phyloP scores from a whole-genome alignment of 2,329 filamentous ascomycete species.

The Calonectria pseudoturangicola region DNA sequence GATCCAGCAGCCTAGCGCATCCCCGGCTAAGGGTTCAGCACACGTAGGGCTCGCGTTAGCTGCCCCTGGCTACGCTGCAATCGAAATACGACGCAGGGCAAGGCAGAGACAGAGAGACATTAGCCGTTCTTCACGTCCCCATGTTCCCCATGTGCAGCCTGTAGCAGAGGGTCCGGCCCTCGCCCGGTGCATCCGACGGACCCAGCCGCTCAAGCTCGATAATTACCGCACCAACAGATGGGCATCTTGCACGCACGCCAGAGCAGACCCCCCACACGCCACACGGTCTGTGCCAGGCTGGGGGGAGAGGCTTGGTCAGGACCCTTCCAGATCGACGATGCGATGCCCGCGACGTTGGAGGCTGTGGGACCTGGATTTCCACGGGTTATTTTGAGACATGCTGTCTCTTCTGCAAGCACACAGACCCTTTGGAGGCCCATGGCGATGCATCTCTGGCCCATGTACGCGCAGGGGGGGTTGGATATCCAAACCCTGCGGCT shows the following conservation, averaged over 20 bases:
- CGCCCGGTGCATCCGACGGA: constrained; percentile 19
- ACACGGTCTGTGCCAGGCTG: constrained; percentile 5
- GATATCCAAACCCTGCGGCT: background rate
- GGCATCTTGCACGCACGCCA: background rate
- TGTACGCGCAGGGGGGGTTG: background rate
- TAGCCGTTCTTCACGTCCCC: background rate
- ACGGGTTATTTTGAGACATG: constrained; percentile 16
- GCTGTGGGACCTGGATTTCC: background rate
- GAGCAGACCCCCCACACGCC: background rate
- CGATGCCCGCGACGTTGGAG: constrained; percentile 1
- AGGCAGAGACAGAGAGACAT: constrained; percentile 1
- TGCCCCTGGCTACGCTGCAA: constrained; percentile 10
- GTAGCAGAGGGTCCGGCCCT: constrained; percentile 2
- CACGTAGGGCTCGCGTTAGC: constrained; percentile 19
- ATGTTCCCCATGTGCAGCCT: constrained; percentile 5
- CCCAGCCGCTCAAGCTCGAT: constrained; percentile 15
- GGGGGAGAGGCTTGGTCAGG: background rate
- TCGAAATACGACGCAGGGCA: constrained; percentile 6
- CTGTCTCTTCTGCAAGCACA: background rate
- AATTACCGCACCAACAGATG: constrained; percentile 12
- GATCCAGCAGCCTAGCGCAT: background rate
- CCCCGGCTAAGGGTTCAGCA: background rate
- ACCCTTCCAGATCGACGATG: constrained; percentile 2
- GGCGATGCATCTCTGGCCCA: background rate
- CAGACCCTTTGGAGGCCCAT: background rate